phyloP scores from a whole-genome alignment of 805 yeast species.

The Clavispora santaluciae region DNA sequence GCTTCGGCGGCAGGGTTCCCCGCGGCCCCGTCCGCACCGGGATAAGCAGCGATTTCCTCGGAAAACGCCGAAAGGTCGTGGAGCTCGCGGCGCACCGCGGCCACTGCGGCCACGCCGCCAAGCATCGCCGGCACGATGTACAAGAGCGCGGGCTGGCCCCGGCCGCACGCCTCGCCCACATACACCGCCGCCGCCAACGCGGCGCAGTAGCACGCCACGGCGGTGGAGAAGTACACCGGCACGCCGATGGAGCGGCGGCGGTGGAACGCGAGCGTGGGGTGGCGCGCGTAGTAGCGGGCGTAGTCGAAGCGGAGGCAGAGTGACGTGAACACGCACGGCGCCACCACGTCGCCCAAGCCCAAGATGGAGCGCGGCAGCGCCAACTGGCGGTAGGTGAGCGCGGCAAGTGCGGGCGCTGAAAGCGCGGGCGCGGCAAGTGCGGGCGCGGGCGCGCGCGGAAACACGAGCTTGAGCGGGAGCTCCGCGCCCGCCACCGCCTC shows the following conservation, averaged over 20 bases:
- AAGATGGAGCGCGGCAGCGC: conserved; percentile 30
- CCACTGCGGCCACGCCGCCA: conserved; percentile 28
- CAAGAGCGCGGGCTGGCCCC: conserved; percentile 65
- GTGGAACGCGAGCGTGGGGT: conserved; percentile 12
- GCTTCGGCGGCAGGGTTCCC: not conserved
- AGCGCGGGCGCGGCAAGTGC: not conserved
- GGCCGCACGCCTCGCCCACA: conserved; percentile 32
- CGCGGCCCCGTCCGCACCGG: conserved; percentile 2
- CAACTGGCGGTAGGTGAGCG: not conserved
- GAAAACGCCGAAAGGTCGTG: conserved; percentile 33
- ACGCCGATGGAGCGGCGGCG: conserved; percentile 32
- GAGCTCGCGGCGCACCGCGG: conserved; percentile 40
- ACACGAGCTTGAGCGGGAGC: conserved; percentile 47
- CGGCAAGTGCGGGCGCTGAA: not conserved
- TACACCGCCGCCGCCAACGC: conserved; percentile 42
- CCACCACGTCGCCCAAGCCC: conserved; percentile 63
- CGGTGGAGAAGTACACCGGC: conserved; percentile 43
- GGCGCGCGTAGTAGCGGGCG: conserved; percentile 20
- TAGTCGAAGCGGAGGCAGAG: conserved; percentile 54
- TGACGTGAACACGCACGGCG: conserved; percentile 54
- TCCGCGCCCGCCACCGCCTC: conserved; percentile 53
- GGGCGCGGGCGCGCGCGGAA: conserved; percentile 30
- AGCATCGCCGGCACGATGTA: conserved; percentile 52
- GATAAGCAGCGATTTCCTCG: conserved; percentile 22
- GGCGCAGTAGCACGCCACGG: conserved; percentile 44